A percentile compares a stretch with the other conserved stretches of the same genome.
Conservation (phyloP, 129 eudicot genomes). For the Ambrosia artemisiifolia region DNA sequence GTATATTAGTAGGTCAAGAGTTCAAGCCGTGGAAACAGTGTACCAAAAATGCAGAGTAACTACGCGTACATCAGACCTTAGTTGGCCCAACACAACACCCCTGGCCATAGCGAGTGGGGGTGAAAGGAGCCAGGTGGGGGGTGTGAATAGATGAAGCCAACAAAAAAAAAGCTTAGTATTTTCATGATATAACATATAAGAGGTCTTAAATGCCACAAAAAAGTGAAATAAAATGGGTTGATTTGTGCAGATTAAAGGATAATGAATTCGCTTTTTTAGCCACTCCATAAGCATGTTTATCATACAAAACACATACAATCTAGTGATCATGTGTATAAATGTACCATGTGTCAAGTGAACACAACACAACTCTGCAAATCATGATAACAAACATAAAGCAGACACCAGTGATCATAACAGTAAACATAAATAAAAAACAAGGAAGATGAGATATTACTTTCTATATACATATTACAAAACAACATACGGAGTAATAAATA, state of each 20-base stretch:
- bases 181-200: background rate
- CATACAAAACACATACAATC: background rate
- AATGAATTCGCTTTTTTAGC: background rate
- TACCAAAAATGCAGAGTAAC: too few relatives aligned
- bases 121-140: too few relatives aligned
- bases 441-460: background rate
- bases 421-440: slow-evolving; percentile 7
- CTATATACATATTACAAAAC: too few relatives aligned
- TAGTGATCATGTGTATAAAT: background rate
- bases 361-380: slow-evolving; percentile 5
- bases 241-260: background rate
- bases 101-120: too few relatives aligned
- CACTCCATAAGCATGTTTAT: background rate
- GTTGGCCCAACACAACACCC: too few relatives aligned
- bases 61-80: too few relatives aligned
- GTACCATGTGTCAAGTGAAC: background rate
- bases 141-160: too few relatives aligned
- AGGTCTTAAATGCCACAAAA: background rate
- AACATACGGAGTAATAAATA: too few relatives aligned
- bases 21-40: too few relatives aligned
- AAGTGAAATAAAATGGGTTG: background rate
- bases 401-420: background rate
- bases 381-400: background rate
- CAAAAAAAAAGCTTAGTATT: background rate
- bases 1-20: background rate